Evolutionary conservation across 768 basidiomycete species (phyloP).

Genomic region (Leccinum uliginosum): DNA sequence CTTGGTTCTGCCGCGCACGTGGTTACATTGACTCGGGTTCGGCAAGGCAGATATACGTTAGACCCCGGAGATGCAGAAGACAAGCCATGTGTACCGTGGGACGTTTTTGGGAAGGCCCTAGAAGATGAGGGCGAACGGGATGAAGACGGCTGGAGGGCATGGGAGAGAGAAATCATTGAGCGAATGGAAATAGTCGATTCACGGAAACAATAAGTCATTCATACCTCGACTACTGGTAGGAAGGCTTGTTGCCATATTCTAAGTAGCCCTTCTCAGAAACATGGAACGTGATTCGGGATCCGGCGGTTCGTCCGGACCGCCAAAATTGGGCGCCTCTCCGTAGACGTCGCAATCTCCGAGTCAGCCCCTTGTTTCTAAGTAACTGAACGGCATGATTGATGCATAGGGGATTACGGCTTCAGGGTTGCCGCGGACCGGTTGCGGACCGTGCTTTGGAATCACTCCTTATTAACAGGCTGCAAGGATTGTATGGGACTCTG

Average conservation of each 20-base stretch:
- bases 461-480: constrained; percentile 7
- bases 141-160: constrained; percentile 65
- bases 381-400: background rate
- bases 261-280: background rate
- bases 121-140: constrained; percentile 49
- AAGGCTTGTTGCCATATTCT: background rate
- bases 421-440: constrained; percentile 5
- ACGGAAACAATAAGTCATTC: constrained; percentile 10
- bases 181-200: constrained; percentile 54
- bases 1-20: constrained; percentile 91
- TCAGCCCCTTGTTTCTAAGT: background rate
- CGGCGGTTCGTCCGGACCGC: background rate
- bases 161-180: constrained; percentile 80
- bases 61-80: constrained; percentile 50
- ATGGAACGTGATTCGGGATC: background rate
- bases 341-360: background rate
- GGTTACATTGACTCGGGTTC: constrained; percentile 81
- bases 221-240: background rate
- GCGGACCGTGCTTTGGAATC: constrained; percentile 9
- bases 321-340: background rate
- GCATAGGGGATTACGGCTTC: background rate
- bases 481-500: background rate
- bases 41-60: constrained; percentile 78
- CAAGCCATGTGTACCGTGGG: constrained; percentile 66
- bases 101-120: constrained; percentile 61